Evolutionary conservation across 169 alveolate species (phyloP).

Genomic region (Amoebophrya sp.): DNA sequence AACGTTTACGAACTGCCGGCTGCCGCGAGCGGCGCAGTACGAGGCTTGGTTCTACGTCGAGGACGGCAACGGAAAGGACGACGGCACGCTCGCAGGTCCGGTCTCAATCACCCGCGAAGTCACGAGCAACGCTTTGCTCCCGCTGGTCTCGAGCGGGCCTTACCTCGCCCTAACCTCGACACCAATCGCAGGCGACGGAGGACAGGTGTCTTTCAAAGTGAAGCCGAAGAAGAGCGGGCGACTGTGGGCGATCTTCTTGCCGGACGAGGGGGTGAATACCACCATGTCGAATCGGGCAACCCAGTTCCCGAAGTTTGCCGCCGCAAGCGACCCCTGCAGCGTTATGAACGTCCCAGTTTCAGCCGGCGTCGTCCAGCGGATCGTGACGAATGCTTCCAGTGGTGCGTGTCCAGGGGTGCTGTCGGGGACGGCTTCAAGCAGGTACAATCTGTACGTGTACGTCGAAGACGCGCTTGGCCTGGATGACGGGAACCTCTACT

Average conservation of each 20-base stretch:
- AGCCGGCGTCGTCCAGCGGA: background rate
- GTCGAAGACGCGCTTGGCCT: slow-evolving; percentile 8
- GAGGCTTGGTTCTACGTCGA: background rate
- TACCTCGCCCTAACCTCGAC: too few relatives aligned
- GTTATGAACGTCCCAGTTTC: background rate
- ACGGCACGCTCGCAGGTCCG: background rate
- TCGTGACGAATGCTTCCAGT: background rate
- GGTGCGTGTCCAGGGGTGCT: background rate
- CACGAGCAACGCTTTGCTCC: background rate
- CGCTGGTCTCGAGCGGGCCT: too few relatives aligned
- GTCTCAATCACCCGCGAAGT: background rate
- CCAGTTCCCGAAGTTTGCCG: background rate
- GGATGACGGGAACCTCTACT: background rate
- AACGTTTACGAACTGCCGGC: background rate
- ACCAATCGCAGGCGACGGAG: too few relatives aligned
- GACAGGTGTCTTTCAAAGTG: too few relatives aligned
- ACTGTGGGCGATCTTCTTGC: too few relatives aligned
- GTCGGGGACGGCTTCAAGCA: background rate
- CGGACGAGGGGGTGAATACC: too few relatives aligned
- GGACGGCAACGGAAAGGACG: background rate
- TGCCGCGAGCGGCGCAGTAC: background rate
- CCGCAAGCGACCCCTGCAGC: background rate
- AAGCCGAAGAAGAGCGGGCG: too few relatives aligned
- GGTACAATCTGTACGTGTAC: background rate
- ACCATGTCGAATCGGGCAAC: too few relatives aligned